phyloP scores from a whole-genome alignment of 2,329 filamentous ascomycete species.

The Chrysoporthe austroafricana region DNA sequence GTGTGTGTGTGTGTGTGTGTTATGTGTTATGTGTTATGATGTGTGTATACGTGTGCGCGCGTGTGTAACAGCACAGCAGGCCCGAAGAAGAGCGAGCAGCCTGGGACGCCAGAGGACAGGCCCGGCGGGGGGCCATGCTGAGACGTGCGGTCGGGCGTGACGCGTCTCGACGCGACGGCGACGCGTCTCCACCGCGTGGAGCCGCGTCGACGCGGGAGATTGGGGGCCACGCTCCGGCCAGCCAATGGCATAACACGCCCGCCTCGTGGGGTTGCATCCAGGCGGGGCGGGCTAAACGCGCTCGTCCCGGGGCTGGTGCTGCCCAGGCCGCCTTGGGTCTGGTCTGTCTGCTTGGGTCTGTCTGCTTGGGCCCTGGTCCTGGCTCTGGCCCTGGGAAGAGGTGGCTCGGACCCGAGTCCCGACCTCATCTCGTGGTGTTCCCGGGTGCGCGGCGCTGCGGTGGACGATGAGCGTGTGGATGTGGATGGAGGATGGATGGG shows the following conservation, averaged over 20 bases:
- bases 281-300: not conserved
- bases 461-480: not conserved
- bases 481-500: not conserved
- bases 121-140: not conserved
- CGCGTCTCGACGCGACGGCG: not conserved
- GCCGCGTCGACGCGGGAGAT: not conserved
- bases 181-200: slow-evolving; percentile 11
- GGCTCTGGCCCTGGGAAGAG: too few relatives aligned
- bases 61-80: not conserved
- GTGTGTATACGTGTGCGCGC: not conserved
- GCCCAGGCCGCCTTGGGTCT: not conserved
- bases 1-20: not conserved
- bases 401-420: too few relatives aligned
- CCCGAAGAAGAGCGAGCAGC: slow-evolving; percentile 2
- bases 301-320: not conserved
- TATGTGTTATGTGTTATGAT: not conserved
- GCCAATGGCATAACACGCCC: not conserved
- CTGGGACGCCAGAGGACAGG: not conserved
- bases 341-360: too few relatives aligned
- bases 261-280: not conserved
- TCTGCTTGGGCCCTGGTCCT: too few relatives aligned
- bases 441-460: too few relatives aligned
- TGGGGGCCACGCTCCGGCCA: not conserved
- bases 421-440: not conserved
- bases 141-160: not conserved